Evolutionary conservation across 176 grass and related monocot species (phyloP).

Genomic region (Typha latifolia): DNA sequence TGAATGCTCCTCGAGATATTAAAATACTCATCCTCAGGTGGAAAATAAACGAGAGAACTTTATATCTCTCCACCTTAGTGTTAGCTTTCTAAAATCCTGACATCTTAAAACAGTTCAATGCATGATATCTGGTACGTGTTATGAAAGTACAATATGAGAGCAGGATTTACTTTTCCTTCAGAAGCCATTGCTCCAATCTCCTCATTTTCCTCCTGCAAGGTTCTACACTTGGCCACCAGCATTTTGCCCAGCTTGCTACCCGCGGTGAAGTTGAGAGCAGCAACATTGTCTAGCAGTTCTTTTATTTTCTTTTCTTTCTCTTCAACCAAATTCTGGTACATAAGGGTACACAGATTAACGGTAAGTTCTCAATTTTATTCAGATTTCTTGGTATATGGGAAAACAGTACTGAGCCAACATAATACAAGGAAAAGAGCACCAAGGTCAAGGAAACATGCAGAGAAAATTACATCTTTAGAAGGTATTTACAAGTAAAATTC

Average conservation of each 20-base stretch:
- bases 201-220: constrained; percentile 95
- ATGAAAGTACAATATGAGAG: constrained; percentile 1
- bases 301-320: constrained; percentile 99
- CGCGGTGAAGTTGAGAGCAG: constrained; percentile 94
- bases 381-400: not conserved
- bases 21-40: too few relatives aligned
- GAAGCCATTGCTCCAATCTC: constrained; percentile 98
- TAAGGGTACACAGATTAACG: constrained; percentile 8
- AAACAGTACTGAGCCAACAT: not conserved
- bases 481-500: constrained; percentile 11
- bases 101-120: not conserved
- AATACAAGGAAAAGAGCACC: not conserved
- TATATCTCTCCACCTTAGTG: too few relatives aligned
- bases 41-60: too few relatives aligned
- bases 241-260: constrained; percentile 92
- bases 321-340: constrained; percentile 64
- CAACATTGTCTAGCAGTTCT: constrained; percentile 95
- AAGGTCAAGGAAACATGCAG: not conserved
- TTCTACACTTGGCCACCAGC: constrained; percentile 90
- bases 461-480: too few relatives aligned
- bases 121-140: not conserved
- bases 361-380: constrained; percentile 3
- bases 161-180: constrained; percentile 81
- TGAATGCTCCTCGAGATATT: too few relatives aligned
- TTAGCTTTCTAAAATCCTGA: not conserved